Evolutionary conservation across 352 stramenopile species (phyloP).

Genomic region (Globisporangium alternatum): DNA sequence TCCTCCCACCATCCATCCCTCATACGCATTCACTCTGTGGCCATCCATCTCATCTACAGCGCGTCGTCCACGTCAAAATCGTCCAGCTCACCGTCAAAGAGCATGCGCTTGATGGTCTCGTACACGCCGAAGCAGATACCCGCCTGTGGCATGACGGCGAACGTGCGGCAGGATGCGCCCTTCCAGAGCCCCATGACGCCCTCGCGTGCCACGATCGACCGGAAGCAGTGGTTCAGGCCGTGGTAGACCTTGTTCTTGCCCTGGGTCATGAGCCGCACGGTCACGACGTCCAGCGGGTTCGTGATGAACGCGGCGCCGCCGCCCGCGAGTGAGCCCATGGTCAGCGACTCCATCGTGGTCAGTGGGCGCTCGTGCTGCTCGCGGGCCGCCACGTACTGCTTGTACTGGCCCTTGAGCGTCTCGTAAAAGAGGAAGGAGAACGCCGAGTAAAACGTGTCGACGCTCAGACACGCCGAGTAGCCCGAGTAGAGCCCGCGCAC

Average conservation of each 20-base stretch:
- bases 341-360: conserved; percentile 52
- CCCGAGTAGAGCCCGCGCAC: conserved; percentile 63
- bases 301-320: conserved; percentile 68
- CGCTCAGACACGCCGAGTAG: conserved; percentile 74
- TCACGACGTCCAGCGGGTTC: conserved; percentile 81
- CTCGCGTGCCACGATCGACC: conserved; percentile 54
- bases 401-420: conserved; percentile 54
- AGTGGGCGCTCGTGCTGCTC: conserved; percentile 38
- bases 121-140: conserved; percentile 87
- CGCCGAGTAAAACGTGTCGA: conserved; percentile 78
- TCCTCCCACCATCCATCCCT: background rate
- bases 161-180: conserved; percentile 61
- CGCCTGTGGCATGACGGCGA: conserved; percentile 71
- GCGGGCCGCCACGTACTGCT: conserved; percentile 24
- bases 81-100: conserved; percentile 65
- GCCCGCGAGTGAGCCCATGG: conserved; percentile 52
- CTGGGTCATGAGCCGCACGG: conserved; percentile 81
- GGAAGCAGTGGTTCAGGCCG: conserved; percentile 57
- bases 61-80: conserved; percentile 60
- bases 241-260: conserved; percentile 64
- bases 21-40: background rate
- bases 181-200: conserved; percentile 63
- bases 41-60: conserved; percentile 8
- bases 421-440: conserved; percentile 88
- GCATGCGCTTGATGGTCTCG: conserved; percentile 75